Evolutionary conservation across 352 stramenopile genomes (phyloP), one percentile per base, ranked within the genome.

Genomic region (Phytophthora syringae): DNA sequence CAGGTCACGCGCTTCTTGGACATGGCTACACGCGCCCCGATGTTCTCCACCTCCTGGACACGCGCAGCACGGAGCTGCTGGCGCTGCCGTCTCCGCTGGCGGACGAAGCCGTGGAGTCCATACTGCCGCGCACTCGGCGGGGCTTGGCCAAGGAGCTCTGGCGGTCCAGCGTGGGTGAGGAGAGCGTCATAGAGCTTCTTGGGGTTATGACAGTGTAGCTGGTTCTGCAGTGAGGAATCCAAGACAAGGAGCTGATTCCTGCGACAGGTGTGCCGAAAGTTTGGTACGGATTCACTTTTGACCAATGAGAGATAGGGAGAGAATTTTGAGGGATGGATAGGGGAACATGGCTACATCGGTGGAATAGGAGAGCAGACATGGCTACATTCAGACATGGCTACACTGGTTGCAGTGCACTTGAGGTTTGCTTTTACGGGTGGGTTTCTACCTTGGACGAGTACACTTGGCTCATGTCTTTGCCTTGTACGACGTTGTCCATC

Each of bases 1-100:
- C 88, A 95, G 18, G 84, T 93, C 28, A 95, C 73, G 48, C 85
- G 80, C 55, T 96, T 95, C 80, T 95, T 96, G 51, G 85, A 93
- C 67, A 89, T 71, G 32, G 88, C 60, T 20, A 96, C 80, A 43
- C 88, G 85, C 27, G 79, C 85, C 36, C 88, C 88, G 54, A 93
- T 93, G 72, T 92, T 95, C 67, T 95, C 88, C 24, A 90, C 73
- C 65, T 94, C 86, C 52, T 80, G 13, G 72, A 77, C 40, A 93
- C 82, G 47, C 84, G 82, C 16, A 90, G 73, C 52, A 90, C 80
- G n/a, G 64, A 61, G 54, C 61, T 73, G 50, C 65, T 74, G 44
- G 40, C 25, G 32, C 65, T 77, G 18, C 48, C 39, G 37, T 55
- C 34, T n/a, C 34, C 55, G 20, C 57, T 64, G 30, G 40, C 13